A percentile compares a stretch with the other conserved stretches of the same genome.
These are phyloP conservation scores for Skeletonema potamos DNA, from an alignment of 108 stramenopile species.

Conservation along the genomic window DNA sequence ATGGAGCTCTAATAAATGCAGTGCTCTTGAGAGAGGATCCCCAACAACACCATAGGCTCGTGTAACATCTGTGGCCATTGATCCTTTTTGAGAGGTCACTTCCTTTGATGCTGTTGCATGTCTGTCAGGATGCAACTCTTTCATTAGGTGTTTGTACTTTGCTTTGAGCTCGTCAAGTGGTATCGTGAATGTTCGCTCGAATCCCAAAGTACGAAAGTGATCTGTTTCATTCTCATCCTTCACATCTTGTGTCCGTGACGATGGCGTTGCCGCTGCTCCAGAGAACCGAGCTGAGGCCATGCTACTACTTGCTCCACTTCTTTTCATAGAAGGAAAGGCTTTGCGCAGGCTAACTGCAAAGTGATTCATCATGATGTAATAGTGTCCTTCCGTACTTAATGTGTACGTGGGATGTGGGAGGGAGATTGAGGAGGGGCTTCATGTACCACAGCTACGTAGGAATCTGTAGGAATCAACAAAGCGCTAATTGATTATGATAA, in stretches of 20 bases:
- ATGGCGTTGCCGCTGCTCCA: not conserved
- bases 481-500: no score
- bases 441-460: no score
- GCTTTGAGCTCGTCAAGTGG: conserved; percentile 44
- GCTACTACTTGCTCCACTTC: not conserved
- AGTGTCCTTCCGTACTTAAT: no score
- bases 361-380: not conserved
- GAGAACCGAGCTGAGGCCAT: not conserved
- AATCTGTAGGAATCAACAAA: no score
- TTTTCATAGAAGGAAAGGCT: not conserved
- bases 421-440: no score
- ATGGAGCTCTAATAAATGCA: conserved; percentile 66
- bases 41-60: conserved; percentile 62
- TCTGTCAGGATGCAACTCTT: conserved; percentile 64
- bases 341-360: not conserved
- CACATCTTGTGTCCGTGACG: not conserved
- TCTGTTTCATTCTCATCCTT: not conserved
- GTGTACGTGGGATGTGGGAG: no score
- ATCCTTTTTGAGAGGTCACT: conserved; percentile 11
- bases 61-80: conserved; percentile 55
- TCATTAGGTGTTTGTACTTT: conserved; percentile 68
- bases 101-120: conserved; percentile 33
- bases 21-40: conserved; percentile 57
- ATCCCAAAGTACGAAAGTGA: not conserved
- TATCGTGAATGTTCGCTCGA: conserved; percentile 48